Base-by-base conservation (phyloP, 1,284 basidiomycete genomes). In the Lignosus rhinocerotis region DNA sequence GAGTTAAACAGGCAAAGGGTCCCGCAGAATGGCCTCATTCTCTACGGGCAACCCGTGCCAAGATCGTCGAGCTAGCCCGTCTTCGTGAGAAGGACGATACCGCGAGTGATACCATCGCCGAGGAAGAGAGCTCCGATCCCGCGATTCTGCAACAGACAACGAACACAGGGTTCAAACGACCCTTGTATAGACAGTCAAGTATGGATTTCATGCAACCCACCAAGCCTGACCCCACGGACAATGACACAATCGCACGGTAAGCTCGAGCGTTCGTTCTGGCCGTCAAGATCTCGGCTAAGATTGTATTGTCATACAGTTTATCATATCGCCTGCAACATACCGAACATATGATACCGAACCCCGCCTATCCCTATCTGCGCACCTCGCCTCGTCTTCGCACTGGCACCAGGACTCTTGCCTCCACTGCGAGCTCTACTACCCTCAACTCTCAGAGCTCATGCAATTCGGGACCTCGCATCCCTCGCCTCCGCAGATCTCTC, bases 11-110 rank as follows among this genome's bases (percentile, higher is more conserved):
- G 33, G 86, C 87, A 55, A 91, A 91, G 67, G 88, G 87, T 16
- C 80, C 85, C 10, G 72, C 77, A 30, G 88, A 90, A 60, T 93
- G 90, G 91, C 86, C 87, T 1, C 88, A 92, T 67, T 91, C 90
- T 32, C 69, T 90, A 51, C 87, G 88, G 52, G 83, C 87, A 39
- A 93, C 91, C 14, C 88, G 91, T 56, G 78, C 84, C 66, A 92
- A 92, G 71, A 83, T 93, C 55, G 80, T 91, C 61, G 88, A 92
- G 66, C 77, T 92, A 19, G 82, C 86, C 30, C 86, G 87, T 59
- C 67, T 73, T 34, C 84, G 82, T 57, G 85, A 82, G 19, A 85
- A 82, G 66, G 86, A 88, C 53, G 74, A 73, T 63, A 71, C 69
- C 61, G 75, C 68, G 66, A 78, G 65, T 67, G 67, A 66, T 66